Evolutionary conservation across 805 yeast genomes (phyloP), one percentile per base, ranked within the genome.

Genomic region (Ogataea glucozyma): DNA sequence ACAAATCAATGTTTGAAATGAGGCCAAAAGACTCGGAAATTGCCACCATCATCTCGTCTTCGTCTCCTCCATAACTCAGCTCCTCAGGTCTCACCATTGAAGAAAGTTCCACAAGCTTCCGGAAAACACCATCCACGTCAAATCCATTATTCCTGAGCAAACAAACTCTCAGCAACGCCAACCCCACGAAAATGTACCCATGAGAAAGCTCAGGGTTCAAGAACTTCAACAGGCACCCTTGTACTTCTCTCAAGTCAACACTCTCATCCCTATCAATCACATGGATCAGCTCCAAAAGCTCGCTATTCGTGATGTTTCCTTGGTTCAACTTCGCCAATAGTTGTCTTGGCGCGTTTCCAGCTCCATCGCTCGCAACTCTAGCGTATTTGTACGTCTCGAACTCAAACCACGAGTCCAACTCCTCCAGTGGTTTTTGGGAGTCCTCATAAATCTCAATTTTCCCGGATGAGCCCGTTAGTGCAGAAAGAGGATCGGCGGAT

Each of bases 11-110:
- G 24, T 61, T 46, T 4, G 64, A 65, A 4, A 66, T 46, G 36
- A 66, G 57, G 37, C 62, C 61, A 43, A 70, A 66, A 0, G 75
- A 68, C 8, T 75, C 71, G 3, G 67, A 65, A 4, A 63, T 52
- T 1, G 58, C 59, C 31, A 47, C 31, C n/a, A 39, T 42, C 16
- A 57, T 16, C 22, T 57, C 61, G 7, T 55, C 57, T 8, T 41
- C 39, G 4, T 36, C 40, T 1, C 23, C 40, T 4, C 16, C 27
- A 11, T 26, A 8, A 3, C 12, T 18, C 8, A 19, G 18, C 12
- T 9, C 32, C 16, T 14, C 4, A 8, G 12, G 17, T 6, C 31
- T 40, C 4, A 47, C 13, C 6, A 31, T 2, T n/a, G 39, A 14
- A 13, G 52, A 31, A 8, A 57, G 31, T 12, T 49, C 50, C 10